Evolutionary conservation across 345 rosid genomes (phyloP).

Genomic region (Ceriops zippeliana): DNA sequence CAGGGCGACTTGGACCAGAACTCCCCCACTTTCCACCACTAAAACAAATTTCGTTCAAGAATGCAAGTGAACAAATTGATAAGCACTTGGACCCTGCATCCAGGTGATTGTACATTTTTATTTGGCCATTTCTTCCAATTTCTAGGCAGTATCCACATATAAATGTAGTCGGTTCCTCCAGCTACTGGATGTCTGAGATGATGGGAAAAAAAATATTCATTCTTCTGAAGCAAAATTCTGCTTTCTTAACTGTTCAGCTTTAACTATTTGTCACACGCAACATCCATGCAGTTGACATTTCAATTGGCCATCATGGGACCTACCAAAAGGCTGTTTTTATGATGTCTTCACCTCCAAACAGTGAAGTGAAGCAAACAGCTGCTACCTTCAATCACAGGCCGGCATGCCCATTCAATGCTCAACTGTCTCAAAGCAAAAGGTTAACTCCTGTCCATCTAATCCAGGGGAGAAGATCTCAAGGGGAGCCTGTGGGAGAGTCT

Average conservation of each 20-base stretch:
- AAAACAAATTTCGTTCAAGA: constrained; percentile 9
- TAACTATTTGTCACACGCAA: background rate
- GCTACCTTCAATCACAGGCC: constrained; percentile 19
- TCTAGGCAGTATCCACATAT: constrained; percentile 14
- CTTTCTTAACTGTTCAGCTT: background rate
- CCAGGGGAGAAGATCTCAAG: constrained; percentile 15
- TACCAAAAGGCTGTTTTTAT: constrained; percentile 10
- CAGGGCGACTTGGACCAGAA: constrained; percentile 19
- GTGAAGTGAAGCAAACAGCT: constrained; percentile 14
- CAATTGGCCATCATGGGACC: background rate
- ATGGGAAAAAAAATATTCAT: background rate
- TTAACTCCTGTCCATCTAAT: constrained; percentile 7
- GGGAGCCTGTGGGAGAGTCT: constrained; percentile 29
- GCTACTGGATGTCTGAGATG: background rate
- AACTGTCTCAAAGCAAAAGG: background rate
- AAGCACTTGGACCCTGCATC: constrained; percentile 6
- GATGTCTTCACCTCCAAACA: constrained; percentile 12
- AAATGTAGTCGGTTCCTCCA: constrained; percentile 1
- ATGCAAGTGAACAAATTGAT: constrained; percentile 8
- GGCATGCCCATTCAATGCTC: constrained; percentile 12
- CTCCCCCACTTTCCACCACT: constrained; percentile 9
- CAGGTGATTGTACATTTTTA: constrained; percentile 20
- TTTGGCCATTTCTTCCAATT: constrained; percentile 6
- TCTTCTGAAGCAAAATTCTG: background rate
- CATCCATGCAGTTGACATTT: constrained; percentile 16